A percentile compares a stretch with the other conserved stretches of the same genome.
Conservation (phyloP, 768 basidiomycete genomes). For the Kwoniella newhampshirensis region DNA sequence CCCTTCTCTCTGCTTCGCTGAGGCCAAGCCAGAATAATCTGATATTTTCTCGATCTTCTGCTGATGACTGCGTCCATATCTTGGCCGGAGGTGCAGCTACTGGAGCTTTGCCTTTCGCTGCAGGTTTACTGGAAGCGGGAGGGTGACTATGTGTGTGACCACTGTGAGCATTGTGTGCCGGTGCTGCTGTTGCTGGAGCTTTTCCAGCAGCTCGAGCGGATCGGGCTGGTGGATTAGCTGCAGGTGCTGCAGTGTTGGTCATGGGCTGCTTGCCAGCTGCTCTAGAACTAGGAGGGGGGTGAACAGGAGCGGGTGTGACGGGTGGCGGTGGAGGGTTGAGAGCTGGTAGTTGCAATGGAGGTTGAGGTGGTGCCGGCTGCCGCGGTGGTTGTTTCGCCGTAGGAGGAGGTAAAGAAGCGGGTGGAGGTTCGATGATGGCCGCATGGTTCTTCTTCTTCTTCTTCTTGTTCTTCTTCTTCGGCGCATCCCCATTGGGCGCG, state of each 20-base stretch:
- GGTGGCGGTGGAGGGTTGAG: slow-evolving; percentile 56
- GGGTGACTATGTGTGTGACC: slow-evolving; percentile 59
- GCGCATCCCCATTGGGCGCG: slow-evolving; percentile 36
- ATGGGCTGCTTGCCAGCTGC: slow-evolving; percentile 92
- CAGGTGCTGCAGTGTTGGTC: slow-evolving; percentile 60
- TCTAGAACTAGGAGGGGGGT: slow-evolving; percentile 69
- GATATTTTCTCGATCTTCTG: slow-evolving; percentile 92
- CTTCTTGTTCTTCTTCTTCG: slow-evolving; percentile 60
- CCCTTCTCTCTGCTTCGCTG: slow-evolving; percentile 84
- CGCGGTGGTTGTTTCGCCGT: slow-evolving; percentile 32
- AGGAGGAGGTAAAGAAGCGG: slow-evolving; percentile 49
- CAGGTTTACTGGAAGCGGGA: slow-evolving; percentile 33
- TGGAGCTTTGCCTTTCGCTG: slow-evolving; percentile 45
- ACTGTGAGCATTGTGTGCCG: slow-evolving; percentile 27
- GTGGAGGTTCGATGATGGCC: slow-evolving; percentile 27
- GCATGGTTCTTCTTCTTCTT: slow-evolving; percentile 57
- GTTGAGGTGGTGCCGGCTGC: slow-evolving; percentile 34
- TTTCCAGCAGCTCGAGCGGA: slow-evolving; percentile 55
- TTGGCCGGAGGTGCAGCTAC: slow-evolving; percentile 57
- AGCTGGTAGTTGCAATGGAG: slow-evolving; percentile 28
- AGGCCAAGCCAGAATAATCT: slow-evolving; percentile 96
- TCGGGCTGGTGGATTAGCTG: slow-evolving; percentile 43
- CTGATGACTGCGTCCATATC: slow-evolving; percentile 91
- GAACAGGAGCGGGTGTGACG: slow-evolving; percentile 55
- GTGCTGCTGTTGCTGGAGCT: slow-evolving; percentile 49